Evolutionary conservation across 768 basidiomycete genomes (phyloP).

Genomic region (Lactarius vividus): DNA sequence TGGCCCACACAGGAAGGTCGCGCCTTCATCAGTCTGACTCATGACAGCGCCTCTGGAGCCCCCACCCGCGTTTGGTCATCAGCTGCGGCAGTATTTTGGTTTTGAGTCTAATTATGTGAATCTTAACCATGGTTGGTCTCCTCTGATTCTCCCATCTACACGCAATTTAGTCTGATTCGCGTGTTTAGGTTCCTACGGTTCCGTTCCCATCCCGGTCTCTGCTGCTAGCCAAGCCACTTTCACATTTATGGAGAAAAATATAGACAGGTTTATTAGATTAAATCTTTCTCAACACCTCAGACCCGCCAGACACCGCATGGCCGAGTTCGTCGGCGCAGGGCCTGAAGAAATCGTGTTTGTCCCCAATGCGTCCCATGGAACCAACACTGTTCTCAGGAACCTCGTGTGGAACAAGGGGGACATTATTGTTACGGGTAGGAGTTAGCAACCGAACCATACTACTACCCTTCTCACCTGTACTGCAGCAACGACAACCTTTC

Average conservation of each 20-base stretch:
- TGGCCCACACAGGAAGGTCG: no score
- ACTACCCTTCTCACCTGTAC: conserved; percentile 4
- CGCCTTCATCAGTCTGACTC: no score
- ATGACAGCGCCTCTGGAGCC: conserved; percentile 1
- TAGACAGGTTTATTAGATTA: conserved; percentile 53
- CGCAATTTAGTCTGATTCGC: neutral
- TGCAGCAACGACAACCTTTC: conserved; percentile 57
- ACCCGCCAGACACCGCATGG: conserved; percentile 45
- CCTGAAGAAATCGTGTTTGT: conserved; percentile 59
- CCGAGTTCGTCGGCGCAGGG: conserved; percentile 48
- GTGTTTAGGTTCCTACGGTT: conserved; percentile 56
- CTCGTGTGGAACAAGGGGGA: conserved; percentile 68
- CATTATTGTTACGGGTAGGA: conserved; percentile 56
- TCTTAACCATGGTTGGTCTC: conserved; percentile 56
- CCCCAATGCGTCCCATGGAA: conserved; percentile 58
- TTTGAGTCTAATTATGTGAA: conserved; percentile 61
- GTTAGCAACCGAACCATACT: conserved; percentile 29
- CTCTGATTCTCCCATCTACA: neutral
- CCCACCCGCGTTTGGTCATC: conserved; percentile 55
- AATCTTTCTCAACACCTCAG: conserved; percentile 37
- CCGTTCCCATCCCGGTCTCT: conserved; percentile 51
- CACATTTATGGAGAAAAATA: conserved; percentile 48
- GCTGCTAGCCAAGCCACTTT: conserved; percentile 43
- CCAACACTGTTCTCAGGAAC: conserved; percentile 67
- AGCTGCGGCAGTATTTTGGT: conserved; percentile 50